phyloP scores from a whole-genome alignment of 495 filamentous ascomycete species.

The Penicillium subrubescens region DNA sequence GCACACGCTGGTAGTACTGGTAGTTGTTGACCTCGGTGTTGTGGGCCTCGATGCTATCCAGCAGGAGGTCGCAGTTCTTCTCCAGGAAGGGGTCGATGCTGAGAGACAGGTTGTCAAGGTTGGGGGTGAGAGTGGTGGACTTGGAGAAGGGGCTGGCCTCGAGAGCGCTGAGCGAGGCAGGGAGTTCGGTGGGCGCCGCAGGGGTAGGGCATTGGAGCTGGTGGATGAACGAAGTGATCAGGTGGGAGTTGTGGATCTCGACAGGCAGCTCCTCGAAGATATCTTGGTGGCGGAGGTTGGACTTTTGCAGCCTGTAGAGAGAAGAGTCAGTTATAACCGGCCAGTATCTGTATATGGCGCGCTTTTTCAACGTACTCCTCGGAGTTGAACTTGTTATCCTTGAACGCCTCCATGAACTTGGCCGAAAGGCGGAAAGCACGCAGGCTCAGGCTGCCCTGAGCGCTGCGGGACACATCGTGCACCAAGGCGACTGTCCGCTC shows the following conservation, averaged over 20 bases:
- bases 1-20: conserved; percentile 95
- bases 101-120: conserved; percentile 84
- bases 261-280: conserved; percentile 92
- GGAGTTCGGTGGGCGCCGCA: conserved; percentile 64
- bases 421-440: conserved; percentile 88
- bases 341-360: conserved; percentile 8
- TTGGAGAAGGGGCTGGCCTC: conserved; percentile 51
- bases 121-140: conserved; percentile 72
- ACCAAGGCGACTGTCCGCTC: conserved; percentile 92
- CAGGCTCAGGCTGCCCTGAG: conserved; percentile 86
- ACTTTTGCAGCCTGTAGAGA: conserved; percentile 75
- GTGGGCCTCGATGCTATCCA: conserved; percentile 95
- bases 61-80: conserved; percentile 93
- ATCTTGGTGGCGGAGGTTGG: conserved; percentile 88
- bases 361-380: conserved; percentile 67
- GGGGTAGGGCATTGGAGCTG: conserved; percentile 70
- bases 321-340: conserved; percentile 24
- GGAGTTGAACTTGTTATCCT: conserved; percentile 95
- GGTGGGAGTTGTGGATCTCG: conserved; percentile 92
- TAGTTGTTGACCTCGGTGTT: conserved; percentile 99
- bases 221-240: conserved; percentile 92
- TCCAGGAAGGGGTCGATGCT: conserved; percentile 98
- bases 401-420: conserved; percentile 88
- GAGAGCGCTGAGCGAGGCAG: conserved; percentile 75
- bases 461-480: conserved; percentile 91